Conservation (phyloP, 2,329 filamentous ascomycete genomes). For the Hypoxylon rubiginosum region DNA sequence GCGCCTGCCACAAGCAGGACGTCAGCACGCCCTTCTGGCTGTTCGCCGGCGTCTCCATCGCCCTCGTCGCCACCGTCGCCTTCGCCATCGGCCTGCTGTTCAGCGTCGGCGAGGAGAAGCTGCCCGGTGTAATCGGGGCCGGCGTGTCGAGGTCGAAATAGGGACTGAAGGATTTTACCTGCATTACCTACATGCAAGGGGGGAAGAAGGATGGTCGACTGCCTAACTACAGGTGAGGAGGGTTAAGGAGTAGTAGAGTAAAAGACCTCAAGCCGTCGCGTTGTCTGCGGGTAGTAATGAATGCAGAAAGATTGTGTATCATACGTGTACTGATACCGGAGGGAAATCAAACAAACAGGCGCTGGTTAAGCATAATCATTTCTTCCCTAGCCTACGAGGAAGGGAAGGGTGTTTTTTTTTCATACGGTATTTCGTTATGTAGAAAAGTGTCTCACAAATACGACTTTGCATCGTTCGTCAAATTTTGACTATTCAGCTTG, state of each 20-base stretch:
- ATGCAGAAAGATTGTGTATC: conserved; percentile 31
- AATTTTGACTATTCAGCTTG: conserved; percentile 13
- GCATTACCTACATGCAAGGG: conserved; percentile 24
- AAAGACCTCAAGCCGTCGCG: not conserved
- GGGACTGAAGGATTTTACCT: not conserved
- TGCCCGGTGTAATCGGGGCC: conserved; percentile 96
- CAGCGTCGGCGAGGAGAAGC: conserved; percentile 85
- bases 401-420: conserved; percentile 2
- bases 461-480: conserved; percentile 4
- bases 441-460: conserved; percentile 26
- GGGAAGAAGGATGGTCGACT: conserved; percentile 19
- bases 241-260: not conserved
- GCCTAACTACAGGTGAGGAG: conserved; percentile 11
- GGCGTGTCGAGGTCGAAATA: conserved; percentile 82
- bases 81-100: conserved; percentile 84
- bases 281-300: conserved; percentile 20
- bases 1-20: conserved; percentile 91
- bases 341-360: conserved; percentile 26
- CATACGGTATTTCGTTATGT: conserved; percentile 35
- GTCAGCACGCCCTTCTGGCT: conserved; percentile 91
- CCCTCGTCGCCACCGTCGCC: conserved; percentile 75
- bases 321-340: conserved; percentile 42
- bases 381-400: not conserved
- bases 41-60: conserved; percentile 79
- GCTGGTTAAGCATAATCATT: conserved; percentile 39